A percentile compares a stretch with the other conserved stretches of the same genome.
phyloP scores from a whole-genome alignment of 768 basidiomycete species.

The Grammothele lineata region DNA sequence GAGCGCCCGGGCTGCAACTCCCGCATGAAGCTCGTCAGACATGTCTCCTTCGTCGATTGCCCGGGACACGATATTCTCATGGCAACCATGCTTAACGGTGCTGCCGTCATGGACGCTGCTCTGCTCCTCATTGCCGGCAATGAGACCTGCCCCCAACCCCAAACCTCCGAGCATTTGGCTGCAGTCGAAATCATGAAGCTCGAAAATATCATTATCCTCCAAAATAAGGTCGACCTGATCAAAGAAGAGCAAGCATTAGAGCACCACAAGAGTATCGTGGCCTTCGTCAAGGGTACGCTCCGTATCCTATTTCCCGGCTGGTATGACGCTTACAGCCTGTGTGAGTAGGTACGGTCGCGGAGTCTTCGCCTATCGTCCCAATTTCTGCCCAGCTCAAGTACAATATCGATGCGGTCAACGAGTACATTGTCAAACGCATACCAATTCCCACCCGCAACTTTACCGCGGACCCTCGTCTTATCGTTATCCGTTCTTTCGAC shows the following conservation, averaged over 20 bases:
- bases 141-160: constrained; percentile 98
- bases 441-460: constrained; percentile 95
- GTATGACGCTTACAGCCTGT: not conserved
- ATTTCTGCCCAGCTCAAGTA: constrained; percentile 98
- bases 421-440: constrained; percentile 96
- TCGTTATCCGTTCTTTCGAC: constrained; percentile 99
- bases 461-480: constrained; percentile 84
- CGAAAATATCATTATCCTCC: constrained; percentile 94
- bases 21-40: constrained; percentile 87
- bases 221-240: constrained; percentile 98
- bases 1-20: constrained; percentile 90
- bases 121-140: constrained; percentile 94
- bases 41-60: constrained; percentile 98
- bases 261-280: constrained; percentile 92
- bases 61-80: constrained; percentile 99
- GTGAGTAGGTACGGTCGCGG: constrained; percentile 84
- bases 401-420: constrained; percentile 99
- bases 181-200: constrained; percentile 99
- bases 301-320: not conserved
- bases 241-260: constrained; percentile 92
- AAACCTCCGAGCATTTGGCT: constrained; percentile 97
- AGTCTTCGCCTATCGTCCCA: constrained; percentile 95
- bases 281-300: constrained; percentile 86
- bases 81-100: constrained; percentile 99
- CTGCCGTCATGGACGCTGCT: constrained; percentile 99